These are phyloP conservation scores for Plantago coronopus DNA, from an alignment of 305 asterid species.

Conservation along the genomic window DNA sequence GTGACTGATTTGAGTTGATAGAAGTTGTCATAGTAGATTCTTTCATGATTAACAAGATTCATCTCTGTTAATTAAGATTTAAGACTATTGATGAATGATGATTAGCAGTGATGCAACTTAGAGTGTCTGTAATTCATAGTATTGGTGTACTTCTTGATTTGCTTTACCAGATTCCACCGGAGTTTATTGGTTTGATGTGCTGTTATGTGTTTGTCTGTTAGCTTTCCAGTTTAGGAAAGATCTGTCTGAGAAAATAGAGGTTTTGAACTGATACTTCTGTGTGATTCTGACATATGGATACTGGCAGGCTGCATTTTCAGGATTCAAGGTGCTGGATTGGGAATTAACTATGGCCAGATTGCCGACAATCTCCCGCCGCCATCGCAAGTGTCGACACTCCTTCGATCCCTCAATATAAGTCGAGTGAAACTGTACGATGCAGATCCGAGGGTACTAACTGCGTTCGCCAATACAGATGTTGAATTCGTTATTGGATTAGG, in stretches of 20 bases:
- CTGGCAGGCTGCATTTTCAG: constrained; percentile 40
- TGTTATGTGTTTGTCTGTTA: too few relatives aligned
- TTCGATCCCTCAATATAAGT: constrained; percentile 54
- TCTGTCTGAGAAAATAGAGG: not conserved
- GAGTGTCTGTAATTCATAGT: not conserved
- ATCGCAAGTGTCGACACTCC: constrained; percentile 53
- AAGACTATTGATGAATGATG: constrained; percentile 8
- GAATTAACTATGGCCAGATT: constrained; percentile 83
- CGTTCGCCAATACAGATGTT: constrained; percentile 57
- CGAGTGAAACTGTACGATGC: constrained; percentile 81
- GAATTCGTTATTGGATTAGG: constrained; percentile 75
- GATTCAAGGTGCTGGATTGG: constrained; percentile 45
- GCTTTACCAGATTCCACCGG: not conserved
- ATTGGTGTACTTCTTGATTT: constrained; percentile 2
- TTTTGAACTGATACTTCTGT: not conserved
- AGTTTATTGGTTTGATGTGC: not conserved
- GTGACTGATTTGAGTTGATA: constrained; percentile 4
- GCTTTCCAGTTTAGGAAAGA: too few relatives aligned
- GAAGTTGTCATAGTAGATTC: too few relatives aligned
- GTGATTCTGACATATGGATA: not conserved
- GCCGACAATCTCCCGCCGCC: constrained; percentile 83
- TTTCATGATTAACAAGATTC: not conserved
- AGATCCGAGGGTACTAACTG: constrained; percentile 56
- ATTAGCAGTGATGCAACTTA: constrained; percentile 6
- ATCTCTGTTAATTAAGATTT: too few relatives aligned